Evolutionary conservation across 805 yeast genomes (phyloP).

Genomic region (Pichia membranifaciens): DNA sequence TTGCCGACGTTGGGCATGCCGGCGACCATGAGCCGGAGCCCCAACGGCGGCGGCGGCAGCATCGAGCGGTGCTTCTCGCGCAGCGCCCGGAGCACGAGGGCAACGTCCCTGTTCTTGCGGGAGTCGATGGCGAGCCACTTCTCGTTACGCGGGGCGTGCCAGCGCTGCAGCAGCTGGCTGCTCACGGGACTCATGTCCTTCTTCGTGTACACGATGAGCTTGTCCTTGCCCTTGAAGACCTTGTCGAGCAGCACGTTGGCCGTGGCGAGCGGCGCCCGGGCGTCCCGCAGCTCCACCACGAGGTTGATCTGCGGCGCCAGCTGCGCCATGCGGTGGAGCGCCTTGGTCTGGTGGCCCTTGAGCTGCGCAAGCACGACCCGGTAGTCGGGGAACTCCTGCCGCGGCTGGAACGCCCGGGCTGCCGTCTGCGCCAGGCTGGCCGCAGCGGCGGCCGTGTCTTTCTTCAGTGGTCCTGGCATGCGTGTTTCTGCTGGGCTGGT

Average conservation of each 20-base stretch:
- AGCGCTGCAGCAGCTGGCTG: constrained; percentile 32
- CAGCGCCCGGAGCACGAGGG: constrained; percentile 44
- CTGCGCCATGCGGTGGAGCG: constrained; percentile 59
- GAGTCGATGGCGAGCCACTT: constrained; percentile 54
- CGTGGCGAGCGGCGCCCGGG: constrained; percentile 83
- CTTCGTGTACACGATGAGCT: constrained; percentile 72
- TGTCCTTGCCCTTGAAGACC: constrained; percentile 48
- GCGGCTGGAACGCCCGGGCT: constrained; percentile 47
- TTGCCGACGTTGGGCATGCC: constrained; percentile 99
- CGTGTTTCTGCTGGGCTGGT: too few species aligned
- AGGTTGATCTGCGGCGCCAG: constrained; percentile 77
- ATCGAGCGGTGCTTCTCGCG: constrained; percentile 38
- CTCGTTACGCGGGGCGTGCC: constrained; percentile 38
- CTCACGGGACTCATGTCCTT: constrained; percentile 53
- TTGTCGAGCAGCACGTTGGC: constrained; percentile 74
- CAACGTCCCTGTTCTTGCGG: constrained; percentile 44
- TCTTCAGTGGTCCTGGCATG: too few species aligned
- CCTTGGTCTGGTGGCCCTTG: constrained; percentile 86
- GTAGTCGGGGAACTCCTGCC: constrained; percentile 68
- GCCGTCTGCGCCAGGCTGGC: too few species aligned
- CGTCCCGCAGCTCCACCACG: constrained; percentile 79
- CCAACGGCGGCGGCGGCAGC: constrained; percentile 77
- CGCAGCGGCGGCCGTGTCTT: too few species aligned
- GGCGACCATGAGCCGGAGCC: constrained; percentile 65
- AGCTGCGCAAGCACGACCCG: constrained; percentile 68